These are phyloP conservation scores for Euclidium syriacum DNA, from an alignment of 345 rosid genomes.

Conservation along the genomic window DNA sequence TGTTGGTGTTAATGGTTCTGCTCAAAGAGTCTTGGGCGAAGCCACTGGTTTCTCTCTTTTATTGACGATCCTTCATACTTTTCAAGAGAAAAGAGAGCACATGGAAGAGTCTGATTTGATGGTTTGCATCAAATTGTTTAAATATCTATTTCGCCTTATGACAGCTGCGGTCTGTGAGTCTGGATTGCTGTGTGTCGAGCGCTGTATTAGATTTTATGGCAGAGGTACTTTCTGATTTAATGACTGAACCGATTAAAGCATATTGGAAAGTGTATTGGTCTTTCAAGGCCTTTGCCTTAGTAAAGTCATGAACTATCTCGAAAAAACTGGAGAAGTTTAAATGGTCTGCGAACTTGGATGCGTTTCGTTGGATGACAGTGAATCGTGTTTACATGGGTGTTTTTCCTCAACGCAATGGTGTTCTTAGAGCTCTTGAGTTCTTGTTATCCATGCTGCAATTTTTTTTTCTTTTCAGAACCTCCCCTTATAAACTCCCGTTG, in stretches of 20 bases:
- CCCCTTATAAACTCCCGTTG: too few relatives aligned
- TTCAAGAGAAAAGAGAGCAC: slow-evolving; percentile 56
- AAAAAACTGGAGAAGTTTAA: slow-evolving; percentile 76
- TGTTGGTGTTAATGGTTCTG: slow-evolving; percentile 65
- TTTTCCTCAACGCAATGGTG: slow-evolving; percentile 72
- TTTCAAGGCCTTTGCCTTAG: slow-evolving; percentile 90
- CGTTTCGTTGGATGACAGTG: slow-evolving; percentile 87
- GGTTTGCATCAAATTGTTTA: slow-evolving; percentile 59
- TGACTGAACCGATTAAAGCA: slow-evolving; percentile 85
- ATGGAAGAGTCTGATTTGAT: slow-evolving; percentile 41
- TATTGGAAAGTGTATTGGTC: slow-evolving; percentile 67
- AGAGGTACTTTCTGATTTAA: slow-evolving; percentile 77
- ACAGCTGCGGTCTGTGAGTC: slow-evolving; percentile 80
- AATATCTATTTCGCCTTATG: slow-evolving; percentile 71
- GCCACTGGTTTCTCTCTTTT: slow-evolving; percentile 92
- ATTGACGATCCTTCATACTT: slow-evolving; percentile 70
- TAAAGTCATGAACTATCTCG: slow-evolving; percentile 87
- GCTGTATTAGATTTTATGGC: slow-evolving; percentile 89
- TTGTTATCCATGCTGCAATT: slow-evolving; percentile 81
- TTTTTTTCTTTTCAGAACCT: too few relatives aligned
- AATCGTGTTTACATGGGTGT: slow-evolving; percentile 92
- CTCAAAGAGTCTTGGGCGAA: slow-evolving; percentile 85
- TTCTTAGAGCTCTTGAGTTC: slow-evolving; percentile 71
- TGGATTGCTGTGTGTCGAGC: slow-evolving; percentile 79
- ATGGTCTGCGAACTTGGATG: slow-evolving; percentile 90